These are phyloP conservation scores for Tagetes patula DNA, from an alignment of 129 eudicot genomes.

Conservation along the genomic window DNA sequence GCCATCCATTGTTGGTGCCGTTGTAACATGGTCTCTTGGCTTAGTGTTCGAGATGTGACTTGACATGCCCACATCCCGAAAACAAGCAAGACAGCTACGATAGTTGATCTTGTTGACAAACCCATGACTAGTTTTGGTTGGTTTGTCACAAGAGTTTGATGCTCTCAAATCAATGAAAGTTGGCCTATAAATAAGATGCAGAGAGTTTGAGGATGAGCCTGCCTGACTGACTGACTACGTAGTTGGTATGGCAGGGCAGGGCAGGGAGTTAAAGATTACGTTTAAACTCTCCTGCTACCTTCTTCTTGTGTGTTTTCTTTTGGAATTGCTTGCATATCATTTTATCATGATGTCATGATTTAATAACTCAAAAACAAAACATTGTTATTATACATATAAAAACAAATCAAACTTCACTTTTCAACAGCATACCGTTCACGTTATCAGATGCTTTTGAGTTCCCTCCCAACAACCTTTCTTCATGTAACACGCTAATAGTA, in stretches of 20 bases:
- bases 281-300: not conserved
- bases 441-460: too few species aligned
- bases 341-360: too few species aligned
- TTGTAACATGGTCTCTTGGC: slow-evolving; percentile 31
- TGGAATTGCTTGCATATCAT: too few species aligned
- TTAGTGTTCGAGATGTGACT: slow-evolving; percentile 31
- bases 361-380: too few species aligned
- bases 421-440: too few species aligned
- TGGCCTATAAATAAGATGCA: slow-evolving; percentile 5
- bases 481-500: too few species aligned
- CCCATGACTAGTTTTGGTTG: slow-evolving; percentile 14
- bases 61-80: slow-evolving; percentile 32
- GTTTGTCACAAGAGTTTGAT: slow-evolving; percentile 1
- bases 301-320: too few species aligned
- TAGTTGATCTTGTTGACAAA: not conserved
- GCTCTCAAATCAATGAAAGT: not conserved
- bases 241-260: slow-evolving; percentile 13
- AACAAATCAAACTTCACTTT: too few species aligned
- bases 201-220: not conserved
- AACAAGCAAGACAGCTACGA: slow-evolving; percentile 2
- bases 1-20: slow-evolving; percentile 49
- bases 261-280: not conserved
- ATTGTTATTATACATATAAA: too few species aligned
- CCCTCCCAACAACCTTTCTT: too few species aligned
- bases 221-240: not conserved